Conservation (phyloP, 306 rosid species). For the Medicago lupulina region DNA sequence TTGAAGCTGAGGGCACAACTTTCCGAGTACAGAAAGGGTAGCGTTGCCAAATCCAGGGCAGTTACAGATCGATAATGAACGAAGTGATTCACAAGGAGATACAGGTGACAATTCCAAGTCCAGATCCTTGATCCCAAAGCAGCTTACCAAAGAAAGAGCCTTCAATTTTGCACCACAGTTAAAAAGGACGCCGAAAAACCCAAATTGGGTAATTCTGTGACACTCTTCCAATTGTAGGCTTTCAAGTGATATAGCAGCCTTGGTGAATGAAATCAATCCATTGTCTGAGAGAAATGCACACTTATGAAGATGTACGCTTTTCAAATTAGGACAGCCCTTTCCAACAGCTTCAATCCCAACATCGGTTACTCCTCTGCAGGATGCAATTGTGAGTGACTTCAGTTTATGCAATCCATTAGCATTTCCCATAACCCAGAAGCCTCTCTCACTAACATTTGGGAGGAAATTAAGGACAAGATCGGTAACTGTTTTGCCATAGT, state of each 20-base stretch:
- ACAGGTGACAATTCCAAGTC: conserved; percentile 50
- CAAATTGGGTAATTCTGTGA: conserved; percentile 87
- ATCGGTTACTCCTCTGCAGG: conserved; percentile 87
- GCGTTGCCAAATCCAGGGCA: conserved; percentile 89
- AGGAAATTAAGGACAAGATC: conserved; percentile 78
- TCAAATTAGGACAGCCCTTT: conserved; percentile 88
- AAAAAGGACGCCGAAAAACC: conserved; percentile 75
- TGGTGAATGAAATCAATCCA: conserved; percentile 78
- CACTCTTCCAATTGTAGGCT: conserved; percentile 92
- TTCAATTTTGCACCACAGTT: conserved; percentile 78
- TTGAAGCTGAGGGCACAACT: conserved; percentile 81
- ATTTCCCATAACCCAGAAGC: conserved; percentile 94
- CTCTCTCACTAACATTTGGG: conserved; percentile 76
- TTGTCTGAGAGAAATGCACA: conserved; percentile 76
- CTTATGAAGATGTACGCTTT: conserved; percentile 61
- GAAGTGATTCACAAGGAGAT: conserved; percentile 65
- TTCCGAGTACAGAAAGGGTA: conserved; percentile 68
- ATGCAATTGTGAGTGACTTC: conserved; percentile 73
- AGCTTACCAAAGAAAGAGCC: conserved; percentile 69
- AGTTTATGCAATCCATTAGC: conserved; percentile 87
- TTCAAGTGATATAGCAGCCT: conserved; percentile 75
- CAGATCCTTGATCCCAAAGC: conserved; percentile 77
- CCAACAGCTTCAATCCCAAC: conserved; percentile 80
- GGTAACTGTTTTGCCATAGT: conserved; percentile 76
- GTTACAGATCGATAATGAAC: conserved; percentile 63